These are phyloP conservation scores for Solanum hybrid DNA, from an alignment of 305 asterid genomes.

Conservation along the genomic window DNA sequence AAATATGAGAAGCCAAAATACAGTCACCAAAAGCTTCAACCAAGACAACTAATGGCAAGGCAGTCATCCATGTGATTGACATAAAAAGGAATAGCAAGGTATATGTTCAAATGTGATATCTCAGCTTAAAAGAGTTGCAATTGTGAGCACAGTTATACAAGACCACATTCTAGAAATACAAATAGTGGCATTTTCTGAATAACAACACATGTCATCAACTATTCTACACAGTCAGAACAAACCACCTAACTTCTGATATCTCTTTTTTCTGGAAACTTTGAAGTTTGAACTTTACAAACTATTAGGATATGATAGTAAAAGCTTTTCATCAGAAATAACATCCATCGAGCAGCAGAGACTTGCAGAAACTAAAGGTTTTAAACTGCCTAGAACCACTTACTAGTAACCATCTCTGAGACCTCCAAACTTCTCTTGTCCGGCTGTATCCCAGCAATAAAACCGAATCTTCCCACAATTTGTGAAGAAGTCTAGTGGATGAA, in stretches of 20 bases:
- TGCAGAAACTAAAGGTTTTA: neutral
- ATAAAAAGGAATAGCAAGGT: neutral
- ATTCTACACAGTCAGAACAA: neutral
- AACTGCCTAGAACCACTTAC: constrained; percentile 31
- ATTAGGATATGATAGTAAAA: neutral
- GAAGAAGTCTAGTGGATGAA: constrained; percentile 74
- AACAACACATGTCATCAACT: neutral
- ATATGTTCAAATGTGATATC: neutral
- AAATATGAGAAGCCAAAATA: neutral
- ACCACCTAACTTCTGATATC: neutral
- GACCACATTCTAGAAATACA: neutral
- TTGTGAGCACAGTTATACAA: neutral
- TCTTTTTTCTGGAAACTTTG: neutral
- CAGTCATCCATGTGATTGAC: neutral
- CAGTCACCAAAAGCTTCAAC: neutral
- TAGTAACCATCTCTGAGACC: constrained; percentile 87
- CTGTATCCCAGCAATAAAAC: constrained; percentile 88
- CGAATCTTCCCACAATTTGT: constrained; percentile 75
- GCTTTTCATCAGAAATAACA: neutral
- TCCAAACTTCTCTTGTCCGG: constrained; percentile 83
- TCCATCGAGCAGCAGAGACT: neutral
- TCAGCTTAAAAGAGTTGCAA: neutral
- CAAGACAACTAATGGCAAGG: neutral
- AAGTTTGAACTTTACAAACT: neutral
- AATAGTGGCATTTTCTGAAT: neutral